Base-by-base conservation (phyloP, 345 rosid genomes). In the Arabidopsis suecica region DNA sequence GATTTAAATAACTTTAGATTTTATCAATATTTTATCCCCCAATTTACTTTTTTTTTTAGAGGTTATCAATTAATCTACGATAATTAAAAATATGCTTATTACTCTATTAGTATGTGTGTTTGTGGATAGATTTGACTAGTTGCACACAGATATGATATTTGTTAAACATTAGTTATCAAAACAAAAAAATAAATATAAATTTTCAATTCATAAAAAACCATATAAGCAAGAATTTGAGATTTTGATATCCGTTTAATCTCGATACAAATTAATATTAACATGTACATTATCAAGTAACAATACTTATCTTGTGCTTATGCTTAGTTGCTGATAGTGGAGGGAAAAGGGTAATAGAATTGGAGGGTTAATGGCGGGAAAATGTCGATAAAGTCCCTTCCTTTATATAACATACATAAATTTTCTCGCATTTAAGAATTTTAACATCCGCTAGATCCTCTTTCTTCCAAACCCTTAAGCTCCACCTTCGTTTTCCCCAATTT, bases 311-410 rank as follows among this genome's bases (percentile, higher is more conserved):
- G 0, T 51, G 5, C 6, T 16, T 9, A 12, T 6, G 12, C 36
- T 54, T 30, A 13, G 9, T 28, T 33, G 20, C n/a, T 32, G 9
- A 16, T 13, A 14, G 11, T 16, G 62, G 62, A 58, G 62, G 42
- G 62, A 57, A 57, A 57, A n/a, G 22, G 37, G 68, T 38, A 58
- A 54, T 6, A 45, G 32, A 56, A 53, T 22, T 59, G 23, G 59
- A 12, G 65, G 34, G 33, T 68, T 60, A 37, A 20, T 61, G 87
- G 87, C 89, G 89, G 89, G 86, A 86, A 86, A 86, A 82, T 82
- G 82, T 79, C 87, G 63, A 78, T 76, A 71, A 54, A 69, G 81
- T 79, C 89, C 89, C 50, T 76, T 36, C 8, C 8, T 13, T 44
- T 69, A 57, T 74, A 53, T 7, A 37, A 7, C 1, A 13, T 1